Evolutionary conservation across 129 eudicot genomes (phyloP).

Genomic region (Glebionis coronaria): DNA sequence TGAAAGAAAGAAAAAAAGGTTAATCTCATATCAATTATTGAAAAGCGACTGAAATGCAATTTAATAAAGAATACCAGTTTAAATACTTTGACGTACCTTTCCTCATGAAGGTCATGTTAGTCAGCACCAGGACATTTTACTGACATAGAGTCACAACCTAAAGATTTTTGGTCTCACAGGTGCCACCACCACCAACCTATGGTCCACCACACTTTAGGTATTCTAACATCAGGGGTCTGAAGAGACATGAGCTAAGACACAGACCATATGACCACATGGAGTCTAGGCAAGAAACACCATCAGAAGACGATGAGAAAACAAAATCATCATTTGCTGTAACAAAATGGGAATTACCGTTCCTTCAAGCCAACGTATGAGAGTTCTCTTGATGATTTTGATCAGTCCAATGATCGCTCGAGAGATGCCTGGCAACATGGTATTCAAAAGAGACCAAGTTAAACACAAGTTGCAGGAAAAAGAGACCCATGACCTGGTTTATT

Average conservation of each 20-base stretch:
- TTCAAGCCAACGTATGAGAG: constrained; percentile 44
- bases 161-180: constrained; percentile 65
- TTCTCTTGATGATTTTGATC: no score
- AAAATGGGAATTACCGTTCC: constrained; percentile 59
- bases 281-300: constrained; percentile 37
- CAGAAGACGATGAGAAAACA: constrained; percentile 68
- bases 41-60: no score
- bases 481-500: constrained; percentile 17
- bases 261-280: constrained; percentile 71
- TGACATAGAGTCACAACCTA: constrained; percentile 92
- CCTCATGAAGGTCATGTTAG: no score
- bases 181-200: constrained; percentile 28
- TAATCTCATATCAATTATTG: no score
- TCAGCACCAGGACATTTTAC: constrained; percentile 61
- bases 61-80: no score
- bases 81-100: no score
- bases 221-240: constrained; percentile 54
- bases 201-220: constrained; percentile 44
- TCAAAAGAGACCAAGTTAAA: constrained; percentile 56
- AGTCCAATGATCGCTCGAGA: constrained; percentile 43
- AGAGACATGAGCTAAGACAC: constrained; percentile 60
- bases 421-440: constrained; percentile 74
- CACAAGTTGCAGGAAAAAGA: no score
- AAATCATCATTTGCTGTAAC: constrained; percentile 37
- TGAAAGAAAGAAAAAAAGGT: no score